Base-by-base conservation (phyloP, 2,329 filamentous ascomycete species). In the Aspergillus spinulosporus region DNA sequence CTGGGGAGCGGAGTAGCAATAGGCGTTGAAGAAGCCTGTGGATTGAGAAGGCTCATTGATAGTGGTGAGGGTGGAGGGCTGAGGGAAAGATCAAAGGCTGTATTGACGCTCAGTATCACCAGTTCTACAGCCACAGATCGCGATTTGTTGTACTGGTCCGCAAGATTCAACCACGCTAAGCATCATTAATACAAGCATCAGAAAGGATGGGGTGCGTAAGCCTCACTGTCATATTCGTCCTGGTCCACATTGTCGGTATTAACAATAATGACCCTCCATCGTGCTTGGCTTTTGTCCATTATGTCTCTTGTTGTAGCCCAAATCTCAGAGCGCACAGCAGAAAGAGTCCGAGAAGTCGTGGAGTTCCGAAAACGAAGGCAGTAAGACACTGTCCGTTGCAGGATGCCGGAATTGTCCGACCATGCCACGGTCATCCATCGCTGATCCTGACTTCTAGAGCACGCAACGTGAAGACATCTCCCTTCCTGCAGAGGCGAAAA, bases 361-460 rank as follows among this genome's bases (percentile, higher is more conserved):
- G 67, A 68, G 15, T 68, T 58, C 66, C 72, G 60, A 71, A 74
- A 64, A 63, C 76, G 67, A 64, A 85, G 67, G 58, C 81, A 82
- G 62, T 85, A 86, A 0, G 82, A 80, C 57, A 80, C 77, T 1
- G 72, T 79, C 15, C 78, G 74, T 59, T 84, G 80, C 40, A 82
- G 76, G 40, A 75, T 76, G 6, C 84, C 84, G 28, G 74, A 77
- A 57, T 76, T 81, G 68, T 87, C 83, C 1, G 80, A 81, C 84
- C 84, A 87, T 1, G 81, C 80, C 3, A 79, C 83, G 5, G 78
- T 82, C 26, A 86, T 64, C 84, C 84, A 87, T 15, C 77, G 73
- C 29, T 80, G 76, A 61, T 85, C 82, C 5, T 76, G 63, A 59
- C 82, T 85, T 36, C 77, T 70, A 3, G 82, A 82, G 63, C 83